Evolutionary conservation across 345 rosid genomes (phyloP).

Genomic region (Melastoma malabathricum): DNA sequence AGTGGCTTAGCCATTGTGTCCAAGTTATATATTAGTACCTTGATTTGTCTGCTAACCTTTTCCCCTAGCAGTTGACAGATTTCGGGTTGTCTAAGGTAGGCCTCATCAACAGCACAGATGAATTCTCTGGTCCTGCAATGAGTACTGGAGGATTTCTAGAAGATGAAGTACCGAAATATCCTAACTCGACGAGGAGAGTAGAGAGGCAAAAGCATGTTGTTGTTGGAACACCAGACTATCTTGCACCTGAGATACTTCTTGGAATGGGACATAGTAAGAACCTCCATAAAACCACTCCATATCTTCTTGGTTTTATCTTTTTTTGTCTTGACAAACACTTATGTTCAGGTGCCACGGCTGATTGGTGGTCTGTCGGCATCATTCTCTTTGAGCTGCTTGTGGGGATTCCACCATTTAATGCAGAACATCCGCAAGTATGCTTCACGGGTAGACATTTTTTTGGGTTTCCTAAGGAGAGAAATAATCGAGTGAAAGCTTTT

Average conservation of each 20-base stretch:
- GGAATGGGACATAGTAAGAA: conserved; percentile 91
- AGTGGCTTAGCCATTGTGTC: too few relatives aligned
- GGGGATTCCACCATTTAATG: conserved; percentile 93
- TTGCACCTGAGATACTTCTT: conserved; percentile 98
- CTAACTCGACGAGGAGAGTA: conserved; percentile 32
- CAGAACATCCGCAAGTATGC: conserved; percentile 76
- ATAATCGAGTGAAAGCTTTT: background rate
- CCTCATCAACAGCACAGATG: conserved; percentile 91
- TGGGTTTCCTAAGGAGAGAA: background rate
- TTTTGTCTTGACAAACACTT: too few relatives aligned
- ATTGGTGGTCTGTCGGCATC: conserved; percentile 99
- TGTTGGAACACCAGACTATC: conserved; percentile 92
- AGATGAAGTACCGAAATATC: conserved; percentile 36
- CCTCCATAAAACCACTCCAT: background rate
- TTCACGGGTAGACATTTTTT: background rate
- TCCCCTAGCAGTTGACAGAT: conserved; percentile 80
- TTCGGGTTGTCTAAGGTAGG: conserved; percentile 98
- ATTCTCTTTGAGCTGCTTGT: conserved; percentile 87
- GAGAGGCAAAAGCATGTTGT: conserved; percentile 62
- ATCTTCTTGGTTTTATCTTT: background rate
- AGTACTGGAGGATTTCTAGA: conserved; percentile 37
- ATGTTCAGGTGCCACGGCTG: conserved; percentile 78
- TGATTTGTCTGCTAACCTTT: conserved; percentile 17
- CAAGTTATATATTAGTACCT: background rate
- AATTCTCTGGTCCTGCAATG: conserved; percentile 63